Conservation (phyloP, 306 rosid genomes). For the Rosa chinensis region DNA sequence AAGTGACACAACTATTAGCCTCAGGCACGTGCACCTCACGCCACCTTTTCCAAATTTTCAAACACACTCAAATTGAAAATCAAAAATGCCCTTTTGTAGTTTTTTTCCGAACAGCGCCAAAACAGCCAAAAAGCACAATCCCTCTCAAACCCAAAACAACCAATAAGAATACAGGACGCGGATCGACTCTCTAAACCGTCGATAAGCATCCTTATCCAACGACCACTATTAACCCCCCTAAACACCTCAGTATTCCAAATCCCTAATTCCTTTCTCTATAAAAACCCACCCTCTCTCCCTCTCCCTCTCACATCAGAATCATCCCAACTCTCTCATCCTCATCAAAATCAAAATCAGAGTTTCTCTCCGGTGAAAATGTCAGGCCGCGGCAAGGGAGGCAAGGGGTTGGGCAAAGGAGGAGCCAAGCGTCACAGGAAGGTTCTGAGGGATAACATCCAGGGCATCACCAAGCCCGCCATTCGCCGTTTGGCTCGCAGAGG, state of each 20-base stretch:
- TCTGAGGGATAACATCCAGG: background rate
- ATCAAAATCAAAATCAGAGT: background rate
- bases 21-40: background rate
- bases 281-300: background rate
- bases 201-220: background rate
- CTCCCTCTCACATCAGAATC: background rate
- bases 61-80: background rate
- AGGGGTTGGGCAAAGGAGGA: background rate
- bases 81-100: background rate
- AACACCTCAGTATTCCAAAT: background rate
- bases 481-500: background rate
- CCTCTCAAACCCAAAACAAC: background rate
- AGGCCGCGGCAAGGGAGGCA: background rate
- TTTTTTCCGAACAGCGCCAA: too few relatives aligned
- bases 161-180: background rate
- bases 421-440: conserved; percentile 2
- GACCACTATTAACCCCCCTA: background rate
- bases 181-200: background rate
- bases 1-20: too few relatives aligned
- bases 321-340: background rate
- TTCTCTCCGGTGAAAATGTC: background rate
- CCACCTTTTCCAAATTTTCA: background rate
- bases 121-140: background rate
- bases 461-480: background rate
- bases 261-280: background rate